Conservation (phyloP, 2,329 filamentous ascomycete species). For the Trichoderma cornu-damae region DNA sequence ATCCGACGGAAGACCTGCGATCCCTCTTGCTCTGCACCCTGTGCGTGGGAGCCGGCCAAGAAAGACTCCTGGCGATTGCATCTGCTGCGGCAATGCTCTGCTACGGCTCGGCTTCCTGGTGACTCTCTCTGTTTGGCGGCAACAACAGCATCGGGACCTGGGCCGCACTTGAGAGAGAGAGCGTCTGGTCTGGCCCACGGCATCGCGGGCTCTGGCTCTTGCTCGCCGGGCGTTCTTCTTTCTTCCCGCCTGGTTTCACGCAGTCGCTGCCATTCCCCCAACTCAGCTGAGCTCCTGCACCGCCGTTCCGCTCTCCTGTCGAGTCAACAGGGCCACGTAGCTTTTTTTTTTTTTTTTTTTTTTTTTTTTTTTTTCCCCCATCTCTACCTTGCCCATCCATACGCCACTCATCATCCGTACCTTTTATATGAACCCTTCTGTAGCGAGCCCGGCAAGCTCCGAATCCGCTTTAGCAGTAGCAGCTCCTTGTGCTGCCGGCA, state of each 20-base stretch:
- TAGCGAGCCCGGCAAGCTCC: background rate
- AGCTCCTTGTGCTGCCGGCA: background rate
- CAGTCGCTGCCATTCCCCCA: background rate
- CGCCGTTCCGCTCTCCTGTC: background rate
- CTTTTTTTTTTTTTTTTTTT: background rate
- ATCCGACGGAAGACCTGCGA: background rate
- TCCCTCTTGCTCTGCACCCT: background rate
- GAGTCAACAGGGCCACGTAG: background rate
- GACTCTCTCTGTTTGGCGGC: background rate
- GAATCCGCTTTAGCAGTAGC: constrained; percentile 2
- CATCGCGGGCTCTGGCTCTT: background rate
- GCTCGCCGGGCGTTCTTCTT: background rate
- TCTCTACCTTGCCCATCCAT: no score
- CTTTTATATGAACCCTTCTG: background rate
- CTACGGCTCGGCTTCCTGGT: background rate
- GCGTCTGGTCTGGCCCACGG: background rate
- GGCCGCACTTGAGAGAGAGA: background rate
- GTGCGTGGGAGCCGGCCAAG: background rate
- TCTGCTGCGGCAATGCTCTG: background rate
- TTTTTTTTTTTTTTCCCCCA: no score
- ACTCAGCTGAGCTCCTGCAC: background rate
- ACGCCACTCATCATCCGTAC: background rate
- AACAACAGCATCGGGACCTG: background rate
- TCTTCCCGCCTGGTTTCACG: background rate
- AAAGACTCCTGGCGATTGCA: background rate